phyloP scores from a whole-genome alignment of 192 early-diverging fungal species.

The Coemansia aciculifera region DNA sequence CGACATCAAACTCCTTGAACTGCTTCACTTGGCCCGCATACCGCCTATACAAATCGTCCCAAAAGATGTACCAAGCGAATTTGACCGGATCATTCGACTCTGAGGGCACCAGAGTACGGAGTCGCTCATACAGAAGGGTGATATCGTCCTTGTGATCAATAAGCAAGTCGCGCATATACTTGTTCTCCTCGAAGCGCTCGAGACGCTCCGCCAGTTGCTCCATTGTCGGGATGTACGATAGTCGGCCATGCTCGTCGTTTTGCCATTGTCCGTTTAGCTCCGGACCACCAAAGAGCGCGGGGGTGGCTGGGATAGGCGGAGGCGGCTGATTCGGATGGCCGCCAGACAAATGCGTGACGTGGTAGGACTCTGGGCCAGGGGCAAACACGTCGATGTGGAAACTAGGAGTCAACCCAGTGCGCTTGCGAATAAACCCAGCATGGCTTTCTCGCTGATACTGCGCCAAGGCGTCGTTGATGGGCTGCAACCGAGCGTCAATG shows the following conservation, averaged over 20 bases:
- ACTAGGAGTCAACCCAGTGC: constrained; percentile 46
- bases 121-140: constrained; percentile 44
- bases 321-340: not conserved
- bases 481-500: constrained; percentile 46
- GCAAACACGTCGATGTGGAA: constrained; percentile 58
- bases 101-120: constrained; percentile 48
- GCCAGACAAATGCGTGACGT: constrained; percentile 22
- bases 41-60: constrained; percentile 68
- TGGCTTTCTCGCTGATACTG: constrained; percentile 54
- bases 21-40: constrained; percentile 50
- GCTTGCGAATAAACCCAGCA: constrained; percentile 57
- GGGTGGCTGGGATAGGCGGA: constrained; percentile 18
- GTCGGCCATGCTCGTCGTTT: constrained; percentile 38
- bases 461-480: constrained; percentile 41
- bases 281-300: constrained; percentile 12
- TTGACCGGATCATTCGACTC: constrained; percentile 46
- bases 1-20: constrained; percentile 43
- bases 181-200: constrained; percentile 44
- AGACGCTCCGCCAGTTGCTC: constrained; percentile 45
- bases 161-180: constrained; percentile 40
- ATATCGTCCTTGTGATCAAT: constrained; percentile 45
- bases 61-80: constrained; percentile 68
- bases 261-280: constrained; percentile 31
- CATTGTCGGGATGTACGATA: constrained; percentile 47
- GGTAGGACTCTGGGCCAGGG: constrained; percentile 45